These are phyloP conservation scores for Magnaporthiopsis rhizophila DNA, from an alignment of 2,329 filamentous ascomycete genomes.

Conservation along the genomic window DNA sequence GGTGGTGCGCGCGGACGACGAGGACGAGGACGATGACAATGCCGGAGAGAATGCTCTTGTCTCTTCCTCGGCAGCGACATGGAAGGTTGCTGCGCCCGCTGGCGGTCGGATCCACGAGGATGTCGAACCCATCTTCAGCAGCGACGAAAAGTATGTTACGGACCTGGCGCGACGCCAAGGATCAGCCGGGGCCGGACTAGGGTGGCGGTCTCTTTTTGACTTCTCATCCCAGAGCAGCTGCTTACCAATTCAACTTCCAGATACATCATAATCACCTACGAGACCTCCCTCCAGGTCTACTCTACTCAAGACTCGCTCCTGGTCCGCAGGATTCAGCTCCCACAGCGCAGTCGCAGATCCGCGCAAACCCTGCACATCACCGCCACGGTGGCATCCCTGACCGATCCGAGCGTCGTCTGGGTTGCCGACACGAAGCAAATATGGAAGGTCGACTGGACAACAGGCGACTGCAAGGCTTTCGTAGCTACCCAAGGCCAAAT, in stretches of 20 bases:
- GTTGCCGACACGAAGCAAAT: constrained; percentile 53
- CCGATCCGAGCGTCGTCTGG: constrained; percentile 43
- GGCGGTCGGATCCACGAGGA: constrained; percentile 55
- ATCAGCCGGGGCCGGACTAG: not conserved
- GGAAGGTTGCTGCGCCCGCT: constrained; percentile 57
- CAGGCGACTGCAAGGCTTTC: constrained; percentile 19
- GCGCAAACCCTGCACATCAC: constrained; percentile 26
- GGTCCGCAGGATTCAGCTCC: constrained; percentile 59
- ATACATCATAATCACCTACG: constrained; percentile 67
- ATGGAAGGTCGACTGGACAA: constrained; percentile 52
- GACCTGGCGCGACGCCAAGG: not conserved
- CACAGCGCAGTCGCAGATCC: constrained; percentile 12
- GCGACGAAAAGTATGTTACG: constrained; percentile 49
- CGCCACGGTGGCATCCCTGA: constrained; percentile 31
- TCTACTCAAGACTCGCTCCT: constrained; percentile 74
- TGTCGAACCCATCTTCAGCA: constrained; percentile 54
- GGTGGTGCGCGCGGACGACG: constrained; percentile 7
- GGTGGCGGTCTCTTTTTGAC: constrained; percentile 11
- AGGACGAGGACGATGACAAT: constrained; percentile 10
- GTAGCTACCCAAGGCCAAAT: not conserved
- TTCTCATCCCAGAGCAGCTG: constrained; percentile 11
- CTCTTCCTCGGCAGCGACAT: constrained; percentile 21
- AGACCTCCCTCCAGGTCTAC: constrained; percentile 71
- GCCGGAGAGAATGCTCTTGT: constrained; percentile 8
- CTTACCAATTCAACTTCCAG: constrained; percentile 22